These are phyloP conservation scores for Candida oleophila DNA, from an alignment of 805 yeast genomes.

Conservation along the genomic window DNA sequence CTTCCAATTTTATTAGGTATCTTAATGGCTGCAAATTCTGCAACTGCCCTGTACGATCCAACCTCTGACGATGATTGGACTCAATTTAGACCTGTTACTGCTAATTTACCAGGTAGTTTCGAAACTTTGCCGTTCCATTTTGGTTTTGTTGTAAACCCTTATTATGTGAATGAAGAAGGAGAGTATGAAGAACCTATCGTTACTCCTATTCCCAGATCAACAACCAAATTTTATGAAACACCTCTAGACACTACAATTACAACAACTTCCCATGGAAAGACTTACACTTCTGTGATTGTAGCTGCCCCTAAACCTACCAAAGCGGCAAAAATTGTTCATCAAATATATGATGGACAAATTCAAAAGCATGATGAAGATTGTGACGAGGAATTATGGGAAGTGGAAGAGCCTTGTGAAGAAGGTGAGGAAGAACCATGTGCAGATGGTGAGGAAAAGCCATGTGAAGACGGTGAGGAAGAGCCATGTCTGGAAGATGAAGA, in stretches of 20 bases:
- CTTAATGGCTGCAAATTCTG: slow-evolving; percentile 2
- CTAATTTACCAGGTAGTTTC: slow-evolving; percentile 16
- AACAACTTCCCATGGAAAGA: slow-evolving; percentile 8
- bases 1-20: not conserved
- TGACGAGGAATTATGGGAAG: slow-evolving; percentile 1
- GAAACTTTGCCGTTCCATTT: slow-evolving; percentile 31
- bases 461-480: not conserved
- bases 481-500: slow-evolving; percentile 4
- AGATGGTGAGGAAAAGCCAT: not conserved
- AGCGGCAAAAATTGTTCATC: slow-evolving; percentile 19
- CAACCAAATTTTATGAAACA: slow-evolving; percentile 11
- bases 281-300: slow-evolving; percentile 13
- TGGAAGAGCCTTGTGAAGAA: slow-evolving; percentile 2
- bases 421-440: slow-evolving; percentile 4
- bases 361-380: slow-evolving; percentile 14
- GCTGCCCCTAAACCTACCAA: slow-evolving; percentile 23
- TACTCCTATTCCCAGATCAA: slow-evolving; percentile 11
- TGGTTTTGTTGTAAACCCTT: slow-evolving; percentile 35
- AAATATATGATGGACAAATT: slow-evolving; percentile 30
- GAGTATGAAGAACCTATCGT: slow-evolving; percentile 18
- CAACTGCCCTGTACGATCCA: slow-evolving; percentile 19
- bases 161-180: slow-evolving; percentile 16
- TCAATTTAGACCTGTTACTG: slow-evolving; percentile 22
- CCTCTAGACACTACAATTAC: slow-evolving; percentile 2
- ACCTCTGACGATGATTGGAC: slow-evolving; percentile 37